Percentiles rank a stretch among this genome's conserved stretches.
phyloP scores from a whole-genome alignment of 139 green algal species.

The Volvox africanus region DNA sequence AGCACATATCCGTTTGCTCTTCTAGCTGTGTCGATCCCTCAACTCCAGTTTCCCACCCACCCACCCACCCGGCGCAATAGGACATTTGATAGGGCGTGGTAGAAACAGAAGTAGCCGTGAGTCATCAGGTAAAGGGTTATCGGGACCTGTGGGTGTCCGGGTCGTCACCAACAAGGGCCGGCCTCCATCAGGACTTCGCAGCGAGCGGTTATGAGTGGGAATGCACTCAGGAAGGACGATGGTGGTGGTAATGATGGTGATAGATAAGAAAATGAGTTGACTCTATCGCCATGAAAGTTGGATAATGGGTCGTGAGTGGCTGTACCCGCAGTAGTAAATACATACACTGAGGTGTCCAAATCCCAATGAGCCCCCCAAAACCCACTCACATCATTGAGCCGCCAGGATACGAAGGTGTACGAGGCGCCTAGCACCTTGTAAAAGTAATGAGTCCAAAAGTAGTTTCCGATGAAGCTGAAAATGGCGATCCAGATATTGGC shows the following conservation, averaged over 20 bases:
- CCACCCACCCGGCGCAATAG: conserved; percentile 75
- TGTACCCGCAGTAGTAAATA: background rate
- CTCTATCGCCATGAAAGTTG: too few relatives aligned
- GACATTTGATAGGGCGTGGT: conserved; percentile 95
- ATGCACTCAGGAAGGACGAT: too few relatives aligned
- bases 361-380: background rate
- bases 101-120: conserved; percentile 99
- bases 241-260: too few relatives aligned
- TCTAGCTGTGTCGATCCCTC: too few relatives aligned
- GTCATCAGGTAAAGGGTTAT: conserved; percentile 98
- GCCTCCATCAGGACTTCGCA: too few relatives aligned
- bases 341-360: background rate
- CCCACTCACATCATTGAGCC: conserved; percentile 81
- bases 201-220: too few relatives aligned
- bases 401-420: conserved; percentile 93
- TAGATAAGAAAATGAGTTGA: too few relatives aligned
- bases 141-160: conserved; percentile 80
- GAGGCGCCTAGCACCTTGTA: conserved; percentile 91
- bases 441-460: conserved; percentile 99
- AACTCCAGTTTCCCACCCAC: background rate
- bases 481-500: conserved; percentile 97
- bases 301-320: background rate
- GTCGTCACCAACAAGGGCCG: too few relatives aligned
- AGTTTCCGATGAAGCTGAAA: conserved; percentile 98
- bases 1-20: background rate